Percentiles rank a stretch among this genome's conserved stretches.
Evolutionary conservation across 352 stramenopile genomes (phyloP).

Genomic region (Phytopythium helicoides): DNA sequence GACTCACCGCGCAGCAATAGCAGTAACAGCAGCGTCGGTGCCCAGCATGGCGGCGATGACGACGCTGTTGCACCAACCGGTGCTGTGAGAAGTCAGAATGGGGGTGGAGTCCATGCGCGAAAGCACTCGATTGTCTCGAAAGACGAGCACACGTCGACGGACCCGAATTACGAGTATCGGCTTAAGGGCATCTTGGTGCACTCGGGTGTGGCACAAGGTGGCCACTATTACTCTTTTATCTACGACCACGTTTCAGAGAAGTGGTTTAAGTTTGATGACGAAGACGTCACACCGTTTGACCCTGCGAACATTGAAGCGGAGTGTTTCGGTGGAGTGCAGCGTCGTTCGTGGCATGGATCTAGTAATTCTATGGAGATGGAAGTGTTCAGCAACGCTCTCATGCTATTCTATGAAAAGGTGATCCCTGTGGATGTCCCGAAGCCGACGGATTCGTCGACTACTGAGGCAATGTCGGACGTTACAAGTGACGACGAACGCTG

Average conservation of each 20-base stretch:
- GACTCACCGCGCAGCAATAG: conserved; percentile 8
- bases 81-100: too few species aligned
- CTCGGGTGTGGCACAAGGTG: conserved; percentile 97
- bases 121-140: conserved; percentile 3
- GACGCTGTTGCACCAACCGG: background rate
- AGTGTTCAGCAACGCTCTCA: conserved; percentile 97
- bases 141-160: conserved; percentile 27
- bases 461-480: conserved; percentile 19
- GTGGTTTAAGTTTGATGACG: conserved; percentile 99
- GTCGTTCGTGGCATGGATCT: conserved; percentile 92
- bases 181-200: conserved; percentile 98
- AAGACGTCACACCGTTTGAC: conserved; percentile 98
- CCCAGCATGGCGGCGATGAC: conserved; percentile 12
- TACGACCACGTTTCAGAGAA: conserved; percentile 89
- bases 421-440: conserved; percentile 41
- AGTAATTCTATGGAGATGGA: conserved; percentile 97
- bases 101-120: background rate
- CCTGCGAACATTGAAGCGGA: conserved; percentile 94
- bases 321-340: conserved; percentile 98
- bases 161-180: conserved; percentile 96
- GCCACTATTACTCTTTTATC: conserved; percentile 98
- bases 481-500: conserved; percentile 37
- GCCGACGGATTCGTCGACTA: conserved; percentile 17
- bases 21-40: conserved; percentile 11
- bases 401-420: conserved; percentile 99